Evolutionary conservation across 2,329 filamentous ascomycete genomes (phyloP), one percentile per base, ranked within the genome.

Genomic region (Plectosphaerella sp.): DNA sequence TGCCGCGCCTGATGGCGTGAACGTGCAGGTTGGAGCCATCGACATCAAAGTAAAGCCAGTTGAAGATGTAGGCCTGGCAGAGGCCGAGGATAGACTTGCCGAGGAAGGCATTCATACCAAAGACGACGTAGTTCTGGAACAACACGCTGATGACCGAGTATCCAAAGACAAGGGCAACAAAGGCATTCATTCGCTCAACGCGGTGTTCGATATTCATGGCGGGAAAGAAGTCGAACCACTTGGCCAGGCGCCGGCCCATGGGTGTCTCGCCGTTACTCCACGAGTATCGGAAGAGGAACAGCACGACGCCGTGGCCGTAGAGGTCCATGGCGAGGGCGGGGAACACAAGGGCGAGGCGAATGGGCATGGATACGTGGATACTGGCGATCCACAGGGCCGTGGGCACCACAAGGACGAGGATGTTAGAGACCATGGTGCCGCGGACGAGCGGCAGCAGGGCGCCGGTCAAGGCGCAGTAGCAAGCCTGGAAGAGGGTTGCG

Each of bases 181-280:
- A 87, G 1, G 83, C 83, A 52, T 80, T 81, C 28, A 79, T 86
- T 7, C 84, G 71, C 64, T 86, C 83, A 5, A 83, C 80, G 51
- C 80, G 77, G 63, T 87, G 84, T 65, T 87, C 84, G 56, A 87
- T 87, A 57, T 85, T 87, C 46, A 81, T 70, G 1, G 79, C 82
- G 3, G 82, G 83, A 50, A 75, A 78, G 63, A 84, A 85, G 56
- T 85, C 81, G 52, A 84, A 81, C 4, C 70, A 62, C 5, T 64
- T 61, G 10, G 61, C 60, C 14, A 76, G 47, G 5, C 58, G 49
- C n/a, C 52, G 57, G 41, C 57, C 61, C 11, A 62, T 36, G n/a
- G 22, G 52, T n/a, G 52, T 60, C 9, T 52, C 57, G 54, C 59
- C 45, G 41, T 12, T 6, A 25, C 47, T 45, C 25, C 54, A 57